Evolutionary conservation across 495 filamentous ascomycete species (phyloP), one percentile per base, ranked within the genome.

Genomic region (Astrothelium subdiscretum): DNA sequence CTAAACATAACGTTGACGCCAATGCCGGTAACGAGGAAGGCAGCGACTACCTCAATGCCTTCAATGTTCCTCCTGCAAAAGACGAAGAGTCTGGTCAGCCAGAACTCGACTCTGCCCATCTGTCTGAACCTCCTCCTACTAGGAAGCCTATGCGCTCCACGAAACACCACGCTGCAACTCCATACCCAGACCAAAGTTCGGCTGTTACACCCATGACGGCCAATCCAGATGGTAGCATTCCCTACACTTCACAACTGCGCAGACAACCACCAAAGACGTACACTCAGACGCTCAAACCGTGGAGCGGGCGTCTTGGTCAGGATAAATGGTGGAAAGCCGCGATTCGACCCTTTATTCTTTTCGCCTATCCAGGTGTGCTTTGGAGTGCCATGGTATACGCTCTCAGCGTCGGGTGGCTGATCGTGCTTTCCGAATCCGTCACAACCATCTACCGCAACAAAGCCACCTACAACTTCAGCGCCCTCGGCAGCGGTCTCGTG

Each of bases 361-460:
- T 87, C 69, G 81, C 84, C 1, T 97, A 97, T 69, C 94, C 94
- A 0, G 80, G 89, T 0, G 87, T 98, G 15, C 83, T 98, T 26
- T 98, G 92, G 92, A 92, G 88, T 40, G 77, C 91, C 0, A 79
- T 88, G 0, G 85, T 97, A 32, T 98, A 98, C 72, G 76, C 91
- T 0, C 84, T 94, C 65, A 91, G 88, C 3, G 82, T 97, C n/a
- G 92, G 92, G 20, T 97, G 92, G 94, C 78, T 98, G 51, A 96
- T 98, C 63, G 88, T 97, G 31, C 82, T 97, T 13, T 97, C 94
- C 1, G 91, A 97, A 73, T 87, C 87, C 0, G 84, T 96, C 0
- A 83, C 89, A 0, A 77, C 82, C 51, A 89, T 95, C 65, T 97
- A 87, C 74, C 83, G 88, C 59, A 78, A 82, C 59, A 71, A 68